A percentile compares a stretch with the other conserved stretches of the same genome.
Conservation (phyloP, 768 basidiomycete species). For the Mycena vulgaris region DNA sequence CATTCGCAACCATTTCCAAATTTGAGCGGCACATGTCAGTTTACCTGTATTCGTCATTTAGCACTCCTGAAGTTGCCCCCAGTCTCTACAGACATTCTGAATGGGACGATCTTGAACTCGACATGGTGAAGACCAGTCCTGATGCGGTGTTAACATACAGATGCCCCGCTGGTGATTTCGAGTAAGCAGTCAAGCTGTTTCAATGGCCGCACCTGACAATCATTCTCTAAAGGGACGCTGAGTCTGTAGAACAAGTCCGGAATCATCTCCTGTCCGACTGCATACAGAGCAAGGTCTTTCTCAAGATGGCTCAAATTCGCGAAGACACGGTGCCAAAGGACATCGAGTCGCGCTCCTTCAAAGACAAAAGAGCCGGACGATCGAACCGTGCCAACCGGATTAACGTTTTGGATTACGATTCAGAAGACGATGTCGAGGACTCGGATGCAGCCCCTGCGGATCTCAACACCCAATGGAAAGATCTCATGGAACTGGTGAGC, state of each 20-base stretch:
- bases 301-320: neutral
- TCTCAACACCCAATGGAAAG: too few relatives aligned
- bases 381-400: neutral
- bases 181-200: neutral
- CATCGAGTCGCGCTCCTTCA: neutral
- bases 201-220: neutral
- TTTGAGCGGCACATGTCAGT: neutral
- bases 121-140: neutral
- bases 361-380: neutral
- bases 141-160: neutral
- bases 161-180: neutral
- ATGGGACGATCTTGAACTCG: neutral
- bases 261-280: neutral
- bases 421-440: too few relatives aligned
- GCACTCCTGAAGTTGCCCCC: neutral
- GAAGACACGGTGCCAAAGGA: neutral
- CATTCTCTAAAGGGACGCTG: neutral
- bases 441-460: too few relatives aligned
- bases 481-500: too few relatives aligned
- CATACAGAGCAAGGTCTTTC: neutral
- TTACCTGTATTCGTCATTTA: neutral
- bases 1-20: neutral
- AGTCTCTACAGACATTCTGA: neutral
- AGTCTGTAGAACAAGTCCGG: neutral
- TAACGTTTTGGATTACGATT: neutral